A percentile compares a stretch with the other conserved stretches of the same genome.
These are phyloP conservation scores for Trichophyton verrucosum DNA, from an alignment of 2,329 filamentous ascomycete species.

Conservation along the genomic window DNA sequence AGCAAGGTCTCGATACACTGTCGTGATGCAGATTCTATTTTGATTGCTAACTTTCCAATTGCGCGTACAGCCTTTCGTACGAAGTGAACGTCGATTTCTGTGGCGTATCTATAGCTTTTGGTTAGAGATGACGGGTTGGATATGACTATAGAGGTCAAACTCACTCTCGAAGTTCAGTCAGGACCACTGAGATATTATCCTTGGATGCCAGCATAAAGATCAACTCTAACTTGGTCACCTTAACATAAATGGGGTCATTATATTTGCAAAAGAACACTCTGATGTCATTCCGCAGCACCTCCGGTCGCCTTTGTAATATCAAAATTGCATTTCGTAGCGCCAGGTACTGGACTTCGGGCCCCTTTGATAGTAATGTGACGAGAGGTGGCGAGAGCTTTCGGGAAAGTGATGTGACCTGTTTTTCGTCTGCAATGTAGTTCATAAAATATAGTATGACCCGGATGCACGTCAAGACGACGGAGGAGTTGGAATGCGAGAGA, in stretches of 20 bases:
- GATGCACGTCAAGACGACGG: constrained; percentile 91
- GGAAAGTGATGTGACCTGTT: constrained; percentile 74
- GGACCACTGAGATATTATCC: constrained; percentile 86
- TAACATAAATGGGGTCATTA: constrained; percentile 98
- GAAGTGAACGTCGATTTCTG: constrained; percentile 97
- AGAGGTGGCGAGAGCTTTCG: constrained; percentile 89
- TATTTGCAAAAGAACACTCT: constrained; percentile 99
- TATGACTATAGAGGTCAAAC: constrained; percentile 16
- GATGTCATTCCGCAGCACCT: constrained; percentile 91
- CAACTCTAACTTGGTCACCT: constrained; percentile 94
- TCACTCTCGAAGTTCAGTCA: constrained; percentile 83
- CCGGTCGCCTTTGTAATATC: constrained; percentile 82
- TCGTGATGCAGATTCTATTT: constrained; percentile 86
- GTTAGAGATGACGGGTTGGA: not conserved
- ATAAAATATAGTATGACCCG: constrained; percentile 93
- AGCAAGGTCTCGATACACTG: constrained; percentile 87
- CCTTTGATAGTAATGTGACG: constrained; percentile 88
- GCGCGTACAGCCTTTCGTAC: constrained; percentile 94
- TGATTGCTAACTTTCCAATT: constrained; percentile 96
- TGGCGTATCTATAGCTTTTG: constrained; percentile 52
- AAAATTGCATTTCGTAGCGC: constrained; percentile 85
- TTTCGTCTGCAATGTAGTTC: constrained; percentile 94
- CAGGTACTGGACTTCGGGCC: constrained; percentile 95
- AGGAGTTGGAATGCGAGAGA: constrained; percentile 90
- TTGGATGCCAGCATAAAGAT: constrained; percentile 98